Conservation (phyloP, 208 protist species). For the Tritrichomonas musculus region DNA sequence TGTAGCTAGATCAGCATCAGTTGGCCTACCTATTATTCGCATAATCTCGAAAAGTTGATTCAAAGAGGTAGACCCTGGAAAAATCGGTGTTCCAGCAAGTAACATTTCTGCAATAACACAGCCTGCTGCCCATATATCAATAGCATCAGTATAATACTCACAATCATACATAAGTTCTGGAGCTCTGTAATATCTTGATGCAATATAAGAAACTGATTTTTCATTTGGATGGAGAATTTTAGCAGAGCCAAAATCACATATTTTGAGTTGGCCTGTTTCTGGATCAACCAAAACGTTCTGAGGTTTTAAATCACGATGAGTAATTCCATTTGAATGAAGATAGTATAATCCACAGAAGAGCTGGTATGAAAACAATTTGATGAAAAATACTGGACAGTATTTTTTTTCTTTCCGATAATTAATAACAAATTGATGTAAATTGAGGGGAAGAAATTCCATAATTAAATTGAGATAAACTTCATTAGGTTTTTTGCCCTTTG, state of each 20-base stretch:
- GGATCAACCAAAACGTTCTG: not conserved
- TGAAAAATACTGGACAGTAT: not conserved
- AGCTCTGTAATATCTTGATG: not conserved
- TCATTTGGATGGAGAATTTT: not conserved
- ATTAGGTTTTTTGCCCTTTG: no score
- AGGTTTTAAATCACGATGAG: no score
- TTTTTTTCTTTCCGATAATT: not conserved
- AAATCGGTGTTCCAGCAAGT: no score
- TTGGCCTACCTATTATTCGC: no score
- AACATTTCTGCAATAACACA: no score
- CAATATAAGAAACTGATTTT: not conserved
- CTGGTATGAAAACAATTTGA: slow-evolving; percentile 1
- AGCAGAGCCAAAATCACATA: slow-evolving; percentile 26
- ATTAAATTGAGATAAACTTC: not conserved
- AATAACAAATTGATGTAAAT: not conserved
- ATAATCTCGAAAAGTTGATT: no score
- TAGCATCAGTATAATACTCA: not conserved
- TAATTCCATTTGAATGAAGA: not conserved
- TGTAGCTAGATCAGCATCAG: no score
- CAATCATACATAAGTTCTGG: not conserved
- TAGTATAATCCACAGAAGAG: not conserved
- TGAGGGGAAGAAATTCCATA: not conserved
- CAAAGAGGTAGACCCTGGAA: no score
- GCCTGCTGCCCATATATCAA: no score
- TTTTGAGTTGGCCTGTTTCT: not conserved